Conservation (phyloP, 106 monocot genomes). For the Dendrobium officinale region DNA sequence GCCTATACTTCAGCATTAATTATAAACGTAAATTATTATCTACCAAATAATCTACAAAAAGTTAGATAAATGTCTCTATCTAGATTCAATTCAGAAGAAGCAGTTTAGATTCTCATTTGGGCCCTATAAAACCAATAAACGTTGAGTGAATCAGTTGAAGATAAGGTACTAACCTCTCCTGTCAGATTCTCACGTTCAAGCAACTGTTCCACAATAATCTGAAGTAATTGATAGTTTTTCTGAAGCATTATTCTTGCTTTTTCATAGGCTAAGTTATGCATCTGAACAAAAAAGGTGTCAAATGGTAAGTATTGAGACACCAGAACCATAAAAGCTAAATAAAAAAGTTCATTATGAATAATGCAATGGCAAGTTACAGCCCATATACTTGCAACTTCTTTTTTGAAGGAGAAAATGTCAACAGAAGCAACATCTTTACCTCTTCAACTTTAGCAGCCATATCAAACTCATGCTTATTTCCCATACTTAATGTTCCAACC, state of each 20-base stretch:
- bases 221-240: slow-evolving; percentile 57
- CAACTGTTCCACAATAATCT: slow-evolving; percentile 64
- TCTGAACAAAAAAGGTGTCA: slow-evolving; percentile 25
- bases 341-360: background rate
- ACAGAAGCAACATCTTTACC: slow-evolving; percentile 20
- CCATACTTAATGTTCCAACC: slow-evolving; percentile 68
- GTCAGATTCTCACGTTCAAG: slow-evolving; percentile 70
- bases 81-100: background rate
- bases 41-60: background rate
- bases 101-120: background rate
- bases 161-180: slow-evolving; percentile 40
- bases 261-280: slow-evolving; percentile 70
- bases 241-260: slow-evolving; percentile 73
- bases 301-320: background rate
- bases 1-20: background rate
- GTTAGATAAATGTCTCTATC: background rate
- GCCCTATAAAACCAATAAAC: background rate
- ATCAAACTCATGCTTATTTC: slow-evolving; percentile 50
- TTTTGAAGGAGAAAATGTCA: background rate
- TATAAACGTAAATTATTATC: too few relatives aligned
- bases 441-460: slow-evolving; percentile 88
- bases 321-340: background rate
- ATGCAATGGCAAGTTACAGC: background rate
- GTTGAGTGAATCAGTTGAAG: background rate
- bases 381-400: background rate